Evolutionary conservation across 1,284 basidiomycete genomes (phyloP).

Genomic region (Coriolopsis trogii): DNA sequence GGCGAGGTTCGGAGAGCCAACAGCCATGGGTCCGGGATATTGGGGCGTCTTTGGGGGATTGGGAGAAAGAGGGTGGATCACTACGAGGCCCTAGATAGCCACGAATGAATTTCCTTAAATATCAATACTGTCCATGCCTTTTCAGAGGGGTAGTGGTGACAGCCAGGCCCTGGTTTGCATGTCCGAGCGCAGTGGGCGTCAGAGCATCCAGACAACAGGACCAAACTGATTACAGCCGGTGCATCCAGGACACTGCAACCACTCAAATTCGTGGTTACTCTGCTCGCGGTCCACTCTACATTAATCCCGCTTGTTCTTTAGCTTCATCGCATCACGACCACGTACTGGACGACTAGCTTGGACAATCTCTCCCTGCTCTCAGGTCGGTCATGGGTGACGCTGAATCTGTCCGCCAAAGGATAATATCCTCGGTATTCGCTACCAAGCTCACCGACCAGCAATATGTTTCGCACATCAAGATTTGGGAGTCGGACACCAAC

Average conservation of each 20-base stretch:
- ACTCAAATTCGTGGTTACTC: no score
- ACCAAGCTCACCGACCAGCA: slow-evolving; percentile 75
- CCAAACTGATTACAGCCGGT: slow-evolving; percentile 16
- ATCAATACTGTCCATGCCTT: no score
- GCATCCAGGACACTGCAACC: no score
- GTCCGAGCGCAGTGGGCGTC: slow-evolving; percentile 9
- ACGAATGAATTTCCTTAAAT: neutral
- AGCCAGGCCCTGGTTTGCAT: neutral
- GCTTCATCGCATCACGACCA: neutral
- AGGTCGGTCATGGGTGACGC: slow-evolving; percentile 62
- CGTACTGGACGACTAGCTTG: neutral
- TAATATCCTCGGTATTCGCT: slow-evolving; percentile 83
- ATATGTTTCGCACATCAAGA: slow-evolving; percentile 87
- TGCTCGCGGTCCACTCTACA: no score
- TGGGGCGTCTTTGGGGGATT: slow-evolving; percentile 20
- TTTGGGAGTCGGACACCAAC: slow-evolving; percentile 78
- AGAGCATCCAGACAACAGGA: slow-evolving; percentile 27
- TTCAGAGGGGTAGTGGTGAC: no score
- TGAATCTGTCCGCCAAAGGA: slow-evolving; percentile 59
- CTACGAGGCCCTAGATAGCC: slow-evolving; percentile 31
- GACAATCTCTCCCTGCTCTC: no score
- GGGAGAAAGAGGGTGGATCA: slow-evolving; percentile 20
- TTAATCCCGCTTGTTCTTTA: neutral
- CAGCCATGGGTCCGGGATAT: slow-evolving; percentile 13
- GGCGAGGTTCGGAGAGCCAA: slow-evolving; percentile 54